Evolutionary conservation across 495 filamentous ascomycete species (phyloP).

Genomic region (Penicillium canescens): DNA sequence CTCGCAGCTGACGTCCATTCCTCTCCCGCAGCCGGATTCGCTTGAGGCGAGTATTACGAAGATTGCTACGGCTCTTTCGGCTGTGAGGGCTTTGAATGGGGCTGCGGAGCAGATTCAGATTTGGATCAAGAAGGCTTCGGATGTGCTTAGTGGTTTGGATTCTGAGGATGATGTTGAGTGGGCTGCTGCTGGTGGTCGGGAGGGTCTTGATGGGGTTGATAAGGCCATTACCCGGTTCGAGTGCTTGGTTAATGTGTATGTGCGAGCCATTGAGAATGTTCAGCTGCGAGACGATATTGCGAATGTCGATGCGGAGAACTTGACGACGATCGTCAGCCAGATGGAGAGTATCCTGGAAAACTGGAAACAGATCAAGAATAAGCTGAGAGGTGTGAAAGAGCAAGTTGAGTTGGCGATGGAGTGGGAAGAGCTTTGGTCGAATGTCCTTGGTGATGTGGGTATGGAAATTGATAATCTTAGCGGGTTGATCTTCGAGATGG

Average conservation of each 20-base stretch:
- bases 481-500: conserved; percentile 91
- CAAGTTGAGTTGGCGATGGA: conserved; percentile 98
- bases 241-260: conserved; percentile 82
- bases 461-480: conserved; percentile 83
- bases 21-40: conserved; percentile 77
- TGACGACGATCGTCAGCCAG: conserved; percentile 72
- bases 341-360: conserved; percentile 85
- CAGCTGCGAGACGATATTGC: conserved; percentile 78
- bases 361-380: conserved; percentile 77
- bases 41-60: conserved; percentile 78
- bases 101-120: conserved; percentile 87
- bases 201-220: conserved; percentile 87
- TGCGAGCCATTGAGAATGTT: conserved; percentile 84
- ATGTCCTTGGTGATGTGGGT: conserved; percentile 88
- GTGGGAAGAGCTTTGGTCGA: conserved; percentile 97
- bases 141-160: conserved; percentile 81
- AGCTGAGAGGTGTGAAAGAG: conserved; percentile 74
- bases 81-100: conserved; percentile 71
- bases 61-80: conserved; percentile 77
- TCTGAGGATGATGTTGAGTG: conserved; percentile 97
- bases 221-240: conserved; percentile 83
- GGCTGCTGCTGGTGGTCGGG: conserved; percentile 89
- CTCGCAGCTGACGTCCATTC: conserved; percentile 79
- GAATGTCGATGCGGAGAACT: conserved; percentile 63
- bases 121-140: conserved; percentile 88